These are phyloP conservation scores for Neurospora sp. DNA, from an alignment of 495 filamentous ascomycete genomes.

Conservation along the genomic window DNA sequence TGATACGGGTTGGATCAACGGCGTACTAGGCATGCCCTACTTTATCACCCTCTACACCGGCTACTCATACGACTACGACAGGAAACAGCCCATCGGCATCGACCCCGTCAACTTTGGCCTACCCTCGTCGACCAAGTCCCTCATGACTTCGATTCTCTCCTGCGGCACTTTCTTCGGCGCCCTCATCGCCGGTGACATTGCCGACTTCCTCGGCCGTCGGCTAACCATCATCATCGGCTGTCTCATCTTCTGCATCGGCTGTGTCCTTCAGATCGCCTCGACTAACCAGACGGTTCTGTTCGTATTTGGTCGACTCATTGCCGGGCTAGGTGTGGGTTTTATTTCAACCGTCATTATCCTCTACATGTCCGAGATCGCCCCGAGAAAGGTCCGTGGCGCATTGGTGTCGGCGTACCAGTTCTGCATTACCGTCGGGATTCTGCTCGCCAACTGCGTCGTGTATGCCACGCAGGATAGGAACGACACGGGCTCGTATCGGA, in stretches of 20 bases:
- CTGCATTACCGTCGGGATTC: conserved; percentile 63
- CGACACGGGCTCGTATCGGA: conserved; percentile 61
- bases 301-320: conserved; percentile 57
- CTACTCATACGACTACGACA: conserved; percentile 45
- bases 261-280: conserved; percentile 46
- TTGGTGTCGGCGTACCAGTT: conserved; percentile 72
- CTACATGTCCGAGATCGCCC: conserved; percentile 62
- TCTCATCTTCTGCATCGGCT: conserved; percentile 51
- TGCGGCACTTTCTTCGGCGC: conserved; percentile 69
- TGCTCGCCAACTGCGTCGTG: conserved; percentile 62
- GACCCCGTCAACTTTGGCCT: conserved; percentile 18
- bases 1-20: conserved; percentile 56
- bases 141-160: conserved; percentile 66
- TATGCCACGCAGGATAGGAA: conserved; percentile 54
- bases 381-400: conserved; percentile 58
- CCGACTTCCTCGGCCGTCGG: conserved; percentile 59
- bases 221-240: conserved; percentile 59
- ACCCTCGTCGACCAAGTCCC: conserved; percentile 39
- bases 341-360: conserved; percentile 63
- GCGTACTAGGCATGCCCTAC: conserved; percentile 45
- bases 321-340: conserved; percentile 64
- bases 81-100: conserved; percentile 27
- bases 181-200: conserved; percentile 56
- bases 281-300: conserved; percentile 32
- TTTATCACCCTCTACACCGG: conserved; percentile 56